These are phyloP conservation scores for Hypoxylon cercidicola DNA, from an alignment of 495 filamentous ascomycete genomes.

Conservation along the genomic window DNA sequence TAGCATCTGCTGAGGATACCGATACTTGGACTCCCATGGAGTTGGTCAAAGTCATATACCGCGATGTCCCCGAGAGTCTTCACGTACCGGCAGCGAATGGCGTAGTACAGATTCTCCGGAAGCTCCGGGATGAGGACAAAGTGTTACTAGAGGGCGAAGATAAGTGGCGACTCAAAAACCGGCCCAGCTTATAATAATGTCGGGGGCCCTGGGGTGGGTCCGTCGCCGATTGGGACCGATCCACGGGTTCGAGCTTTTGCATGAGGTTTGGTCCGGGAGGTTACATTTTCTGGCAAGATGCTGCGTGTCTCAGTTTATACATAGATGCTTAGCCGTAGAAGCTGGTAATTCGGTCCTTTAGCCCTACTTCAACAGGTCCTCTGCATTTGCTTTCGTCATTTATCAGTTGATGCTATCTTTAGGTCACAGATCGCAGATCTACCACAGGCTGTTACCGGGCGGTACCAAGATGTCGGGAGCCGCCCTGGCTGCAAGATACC, in stretches of 20 bases:
- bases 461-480: constrained; percentile 31
- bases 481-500: constrained; percentile 7
- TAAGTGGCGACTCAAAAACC: constrained; percentile 62
- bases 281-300: no score
- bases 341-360: background rate
- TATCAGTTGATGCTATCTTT: constrained; percentile 4
- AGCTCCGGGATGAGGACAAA: constrained; percentile 74
- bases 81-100: constrained; percentile 77
- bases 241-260: background rate
- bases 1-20: constrained; percentile 56
- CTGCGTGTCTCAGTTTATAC: background rate
- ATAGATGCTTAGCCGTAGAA: no score
- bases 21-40: constrained; percentile 75
- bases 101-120: constrained; percentile 72
- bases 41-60: constrained; percentile 87
- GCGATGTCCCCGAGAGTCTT: constrained; percentile 77
- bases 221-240: background rate
- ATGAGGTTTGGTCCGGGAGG: background rate
- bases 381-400: constrained; percentile 11
- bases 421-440: constrained; percentile 29
- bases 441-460: constrained; percentile 17
- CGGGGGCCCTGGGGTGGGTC: background rate
- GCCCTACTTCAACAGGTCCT: constrained; percentile 21
- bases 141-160: constrained; percentile 61
- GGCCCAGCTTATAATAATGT: constrained; percentile 54